phyloP scores from a whole-genome alignment of 768 basidiomycete genomes.

The Strobilomyces echinocephalus region DNA sequence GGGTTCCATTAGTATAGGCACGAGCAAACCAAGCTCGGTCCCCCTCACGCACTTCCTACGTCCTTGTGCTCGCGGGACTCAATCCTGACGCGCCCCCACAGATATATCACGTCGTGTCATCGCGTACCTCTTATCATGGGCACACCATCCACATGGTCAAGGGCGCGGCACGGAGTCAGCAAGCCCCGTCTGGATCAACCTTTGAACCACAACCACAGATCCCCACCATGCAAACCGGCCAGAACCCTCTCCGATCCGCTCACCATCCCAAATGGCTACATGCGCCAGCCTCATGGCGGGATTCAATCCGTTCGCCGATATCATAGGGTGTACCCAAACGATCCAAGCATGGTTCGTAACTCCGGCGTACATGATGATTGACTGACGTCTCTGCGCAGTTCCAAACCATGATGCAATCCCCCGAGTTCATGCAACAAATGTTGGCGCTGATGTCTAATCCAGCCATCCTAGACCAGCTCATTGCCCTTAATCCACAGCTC shows the following conservation, averaged over 20 bases:
- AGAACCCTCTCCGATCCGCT: constrained; percentile 85
- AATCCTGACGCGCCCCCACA: too few relatives aligned
- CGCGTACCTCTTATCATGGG: too few relatives aligned
- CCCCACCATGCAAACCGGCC: constrained; percentile 87
- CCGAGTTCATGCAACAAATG: constrained; percentile 87
- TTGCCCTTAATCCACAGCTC: constrained; percentile 76
- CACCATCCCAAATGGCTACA: constrained; percentile 72
- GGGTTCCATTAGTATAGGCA: too few relatives aligned
- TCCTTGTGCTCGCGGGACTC: too few relatives aligned
- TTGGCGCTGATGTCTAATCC: constrained; percentile 81
- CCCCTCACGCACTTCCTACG: too few relatives aligned
- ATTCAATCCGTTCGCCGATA: constrained; percentile 86
- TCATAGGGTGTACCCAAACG: constrained; percentile 82
- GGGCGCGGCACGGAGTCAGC: constrained; percentile 56
- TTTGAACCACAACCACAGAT: constrained; percentile 43
- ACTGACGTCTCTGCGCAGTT: constrained; percentile 41
- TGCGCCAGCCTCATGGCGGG: constrained; percentile 78
- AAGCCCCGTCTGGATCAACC: constrained; percentile 33
- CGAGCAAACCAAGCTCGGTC: too few relatives aligned
- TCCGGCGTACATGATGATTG: not conserved
- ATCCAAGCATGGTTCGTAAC: constrained; percentile 83
- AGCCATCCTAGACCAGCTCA: constrained; percentile 78
- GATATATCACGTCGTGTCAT: too few relatives aligned
- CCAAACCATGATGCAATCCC: constrained; percentile 80
- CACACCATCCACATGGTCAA: constrained; percentile 96